Base-by-base conservation (phyloP, 768 basidiomycete species). In the Gautieria morchelliformis region DNA sequence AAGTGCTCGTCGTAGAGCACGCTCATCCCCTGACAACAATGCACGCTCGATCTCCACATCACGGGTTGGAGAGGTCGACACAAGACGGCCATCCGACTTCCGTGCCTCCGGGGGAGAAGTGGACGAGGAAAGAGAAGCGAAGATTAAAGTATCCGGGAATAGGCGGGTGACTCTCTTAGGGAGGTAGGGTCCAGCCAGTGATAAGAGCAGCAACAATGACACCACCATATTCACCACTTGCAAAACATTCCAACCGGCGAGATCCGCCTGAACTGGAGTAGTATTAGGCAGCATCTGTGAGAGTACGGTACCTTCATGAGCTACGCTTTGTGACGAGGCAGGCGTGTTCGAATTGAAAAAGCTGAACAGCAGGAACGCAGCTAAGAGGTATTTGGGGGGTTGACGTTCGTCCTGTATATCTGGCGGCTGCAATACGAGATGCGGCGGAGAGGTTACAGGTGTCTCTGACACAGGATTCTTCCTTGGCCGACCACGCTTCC, bases 401-500 rank as follows among this genome's bases (percentile, higher is more conserved):
- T 54, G 58, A 15, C 27, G 46, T 52, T 51, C 39, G 69, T 63
- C 60, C 27, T 47, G 44, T 50, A 65, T 62, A 33, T 63, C 63
- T 59, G 46, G 62, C 61, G 4, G 69, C 53, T 14, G 68, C 63
- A 0, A 69, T 56, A 11, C 75, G 63, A 42, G 35, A 17, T 20
- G 52, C 22, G 71, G 56, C 6, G 27, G 27, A 27, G 5, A 2
- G 27, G 27, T 27, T 5, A 40, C 40, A 32, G 56, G 56, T 24
- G 39, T 35, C 6, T 45, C 67, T n/a, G 78, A 69, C 17, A 80
- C 72, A 11, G 78, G 74, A 47, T 83, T 76, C 72, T 92, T 92
- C 63, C 88, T 78, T 15, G 90, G 90, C 32, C 90, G 72, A 14
- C 90, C 90, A 8, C 90, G 79, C 73, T 93, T 93, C 63, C 89